Evolutionary conservation across 495 filamentous ascomycete genomes (phyloP).

Genomic region (Penicillium antarcticum): DNA sequence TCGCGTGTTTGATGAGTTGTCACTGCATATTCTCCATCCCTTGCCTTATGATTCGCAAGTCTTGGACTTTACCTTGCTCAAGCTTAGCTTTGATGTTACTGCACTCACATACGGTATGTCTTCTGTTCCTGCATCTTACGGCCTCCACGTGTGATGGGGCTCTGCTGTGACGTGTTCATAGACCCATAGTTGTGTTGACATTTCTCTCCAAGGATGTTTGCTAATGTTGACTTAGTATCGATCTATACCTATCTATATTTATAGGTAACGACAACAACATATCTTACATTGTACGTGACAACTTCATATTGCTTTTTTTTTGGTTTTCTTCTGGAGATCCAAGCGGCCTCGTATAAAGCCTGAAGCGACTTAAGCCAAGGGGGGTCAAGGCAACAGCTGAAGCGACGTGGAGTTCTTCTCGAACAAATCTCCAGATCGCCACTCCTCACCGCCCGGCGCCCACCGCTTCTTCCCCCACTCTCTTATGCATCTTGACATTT

Average conservation of each 20-base stretch:
- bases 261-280: too few species aligned
- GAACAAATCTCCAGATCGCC: slow-evolving; percentile 10
- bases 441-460: slow-evolving; percentile 19
- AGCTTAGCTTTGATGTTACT: not conserved
- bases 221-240: too few species aligned
- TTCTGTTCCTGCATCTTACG: not conserved
- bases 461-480: slow-evolving; percentile 32
- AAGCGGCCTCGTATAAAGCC: too few species aligned
- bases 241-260: too few species aligned
- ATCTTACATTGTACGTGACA: too few species aligned
- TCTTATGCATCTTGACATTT: slow-evolving; percentile 10
- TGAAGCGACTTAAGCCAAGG: too few species aligned
- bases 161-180: too few species aligned
- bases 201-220: too few species aligned
- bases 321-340: too few species aligned
- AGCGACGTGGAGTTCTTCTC: not conserved
- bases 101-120: slow-evolving; percentile 14
- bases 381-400: not conserved
- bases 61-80: not conserved
- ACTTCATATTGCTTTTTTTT: too few species aligned
- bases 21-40: slow-evolving; percentile 16
- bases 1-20: slow-evolving; percentile 26
- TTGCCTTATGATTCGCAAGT: slow-evolving; percentile 6
- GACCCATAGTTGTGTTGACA: too few species aligned
- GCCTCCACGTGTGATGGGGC: too few species aligned